These are phyloP conservation scores for Peniophora sp. DNA, from an alignment of 1,284 basidiomycete species.

Conservation along the genomic window DNA sequence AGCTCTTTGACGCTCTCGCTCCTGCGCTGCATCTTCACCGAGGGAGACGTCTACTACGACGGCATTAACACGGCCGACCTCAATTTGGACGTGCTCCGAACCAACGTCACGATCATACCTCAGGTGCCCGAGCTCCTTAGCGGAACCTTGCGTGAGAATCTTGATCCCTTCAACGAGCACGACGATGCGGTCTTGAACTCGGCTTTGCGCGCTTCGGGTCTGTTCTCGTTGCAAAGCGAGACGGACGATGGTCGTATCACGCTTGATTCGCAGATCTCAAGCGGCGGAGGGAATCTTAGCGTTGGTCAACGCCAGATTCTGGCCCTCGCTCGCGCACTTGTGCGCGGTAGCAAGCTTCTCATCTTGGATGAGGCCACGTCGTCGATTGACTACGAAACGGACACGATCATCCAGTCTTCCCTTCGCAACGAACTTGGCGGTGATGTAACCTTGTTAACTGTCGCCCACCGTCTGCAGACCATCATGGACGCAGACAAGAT, in stretches of 20 bases:
- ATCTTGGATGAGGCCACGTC: conserved; percentile 29
- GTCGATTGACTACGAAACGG: conserved; percentile 21
- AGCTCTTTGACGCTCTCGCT: conserved; percentile 34
- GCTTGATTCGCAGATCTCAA: conserved; percentile 24
- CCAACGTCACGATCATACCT: conserved; percentile 41
- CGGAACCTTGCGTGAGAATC: conserved; percentile 47
- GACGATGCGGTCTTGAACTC: conserved; percentile 57
- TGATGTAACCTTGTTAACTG: conserved; percentile 23
- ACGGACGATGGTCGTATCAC: conserved; percentile 36
- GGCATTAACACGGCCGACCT: conserved; percentile 26
- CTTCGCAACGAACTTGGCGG: conserved; percentile 19
- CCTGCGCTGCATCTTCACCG: conserved; percentile 33
- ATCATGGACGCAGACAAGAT: conserved; percentile 28
- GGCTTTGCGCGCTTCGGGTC: conserved; percentile 44
- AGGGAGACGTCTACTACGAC: conserved; percentile 35
- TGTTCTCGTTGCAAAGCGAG: conserved; percentile 44
- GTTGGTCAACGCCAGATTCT: conserved; percentile 47
- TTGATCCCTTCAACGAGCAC: conserved; percentile 68
- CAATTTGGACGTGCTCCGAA: conserved; percentile 55
- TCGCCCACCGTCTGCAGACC: conserved; percentile 28
- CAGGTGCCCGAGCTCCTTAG: conserved; percentile 56
- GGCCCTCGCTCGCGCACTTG: conserved; percentile 27
- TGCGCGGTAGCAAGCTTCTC: conserved; percentile 24
- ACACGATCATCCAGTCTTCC: conserved; percentile 23
- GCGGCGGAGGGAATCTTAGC: conserved; percentile 35